Percentiles rank a stretch among this genome's conserved stretches.
These are phyloP conservation scores for Cystobasidium tubakii DNA, from an alignment of 768 basidiomycete genomes.

Conservation along the genomic window DNA sequence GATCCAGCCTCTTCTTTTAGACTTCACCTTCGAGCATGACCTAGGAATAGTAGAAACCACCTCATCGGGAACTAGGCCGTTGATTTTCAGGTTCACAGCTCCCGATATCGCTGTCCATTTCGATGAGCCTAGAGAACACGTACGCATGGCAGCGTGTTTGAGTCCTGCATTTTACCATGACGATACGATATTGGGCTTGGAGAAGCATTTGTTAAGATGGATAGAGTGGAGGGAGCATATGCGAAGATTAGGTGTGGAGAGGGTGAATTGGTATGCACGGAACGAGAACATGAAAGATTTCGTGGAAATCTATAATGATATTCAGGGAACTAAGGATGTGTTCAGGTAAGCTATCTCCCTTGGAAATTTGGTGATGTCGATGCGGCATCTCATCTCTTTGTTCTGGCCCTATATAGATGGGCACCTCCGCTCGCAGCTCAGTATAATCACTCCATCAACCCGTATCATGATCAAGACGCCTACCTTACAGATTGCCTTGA, in stretches of 20 bases:
- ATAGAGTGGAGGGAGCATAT: conserved; percentile 35
- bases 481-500: conserved; percentile 14
- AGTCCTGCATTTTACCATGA: conserved; percentile 26
- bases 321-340: conserved; percentile 11
- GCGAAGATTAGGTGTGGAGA: conserved; percentile 10
- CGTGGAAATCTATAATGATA: conserved; percentile 22
- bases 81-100: conserved; percentile 2
- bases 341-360: background rate
- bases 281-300: background rate
- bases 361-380: background rate
- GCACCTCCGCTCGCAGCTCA: conserved; percentile 31
- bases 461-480: conserved; percentile 35
- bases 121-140: background rate
- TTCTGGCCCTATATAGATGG: background rate
- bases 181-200: background rate
- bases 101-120: background rate
- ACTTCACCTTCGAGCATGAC: conserved; percentile 25
- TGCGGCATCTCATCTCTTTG: background rate
- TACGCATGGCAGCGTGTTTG: conserved; percentile 17
- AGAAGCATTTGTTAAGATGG: conserved; percentile 22
- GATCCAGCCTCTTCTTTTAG: background rate
- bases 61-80: conserved; percentile 1
- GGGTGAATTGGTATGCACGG: conserved; percentile 27
- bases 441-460: background rate
- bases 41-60: conserved; percentile 19